phyloP scores from a whole-genome alignment of 1,284 basidiomycete species.

The Marasmius tenuissimus region DNA sequence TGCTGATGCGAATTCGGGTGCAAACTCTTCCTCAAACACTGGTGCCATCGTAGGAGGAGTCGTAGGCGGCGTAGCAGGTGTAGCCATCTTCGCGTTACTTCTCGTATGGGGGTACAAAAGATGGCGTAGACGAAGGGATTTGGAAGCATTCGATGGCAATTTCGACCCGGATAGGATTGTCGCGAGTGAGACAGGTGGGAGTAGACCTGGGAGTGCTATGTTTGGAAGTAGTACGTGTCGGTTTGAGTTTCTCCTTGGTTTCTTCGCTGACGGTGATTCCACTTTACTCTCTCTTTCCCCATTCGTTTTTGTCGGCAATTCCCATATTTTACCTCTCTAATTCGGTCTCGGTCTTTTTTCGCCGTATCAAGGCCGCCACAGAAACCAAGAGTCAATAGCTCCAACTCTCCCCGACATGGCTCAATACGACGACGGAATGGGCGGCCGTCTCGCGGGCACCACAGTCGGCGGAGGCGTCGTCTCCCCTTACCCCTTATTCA shows the following conservation, averaged over 20 bases:
- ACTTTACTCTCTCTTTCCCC: background rate
- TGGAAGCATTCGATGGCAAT: slow-evolving; percentile 14
- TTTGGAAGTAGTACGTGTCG: background rate
- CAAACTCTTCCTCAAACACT: background rate
- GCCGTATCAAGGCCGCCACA: background rate
- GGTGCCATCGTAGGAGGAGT: slow-evolving; percentile 1
- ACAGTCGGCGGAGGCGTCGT: slow-evolving; percentile 36
- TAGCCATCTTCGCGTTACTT: slow-evolving; percentile 1
- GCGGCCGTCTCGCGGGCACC: slow-evolving; percentile 32
- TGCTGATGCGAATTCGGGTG: no score
- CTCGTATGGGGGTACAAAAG: slow-evolving; percentile 1
- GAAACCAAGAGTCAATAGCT: background rate
- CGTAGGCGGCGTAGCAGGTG: slow-evolving; percentile 1
- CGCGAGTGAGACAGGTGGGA: background rate
- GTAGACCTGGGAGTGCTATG: background rate
- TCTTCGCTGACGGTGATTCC: background rate
- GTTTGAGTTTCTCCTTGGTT: background rate
- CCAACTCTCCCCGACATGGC: slow-evolving; percentile 7
- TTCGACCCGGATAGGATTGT: slow-evolving; percentile 15
- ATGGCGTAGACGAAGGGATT: background rate
- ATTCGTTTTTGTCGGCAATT: no score
- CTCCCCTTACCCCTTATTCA: slow-evolving; percentile 26
- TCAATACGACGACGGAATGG: slow-evolving; percentile 38
- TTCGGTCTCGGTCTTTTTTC: no score
- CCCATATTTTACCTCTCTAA: no score